Percentiles rank a stretch among this genome's conserved stretches.
Conservation (phyloP, 2,329 filamentous ascomycete genomes). For the Tetracladium maxilliforme region DNA sequence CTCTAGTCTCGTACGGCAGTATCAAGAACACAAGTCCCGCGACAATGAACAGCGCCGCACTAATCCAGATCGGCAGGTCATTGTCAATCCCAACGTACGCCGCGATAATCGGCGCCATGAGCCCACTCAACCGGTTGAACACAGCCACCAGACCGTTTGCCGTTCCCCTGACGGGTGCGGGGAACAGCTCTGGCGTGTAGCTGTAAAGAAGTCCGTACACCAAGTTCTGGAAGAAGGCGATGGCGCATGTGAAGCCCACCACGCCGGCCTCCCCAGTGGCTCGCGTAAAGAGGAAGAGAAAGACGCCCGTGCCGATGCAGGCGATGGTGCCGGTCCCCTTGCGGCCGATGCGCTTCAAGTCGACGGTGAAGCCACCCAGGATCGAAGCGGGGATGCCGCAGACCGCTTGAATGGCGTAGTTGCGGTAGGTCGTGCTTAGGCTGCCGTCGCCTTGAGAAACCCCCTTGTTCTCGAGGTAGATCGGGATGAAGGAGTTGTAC, state of each 20-base stretch:
- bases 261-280: slow-evolving; percentile 27
- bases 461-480: slow-evolving; percentile 13
- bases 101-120: too few species aligned
- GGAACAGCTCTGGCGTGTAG: slow-evolving; percentile 41
- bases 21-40: too few species aligned
- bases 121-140: too few species aligned
- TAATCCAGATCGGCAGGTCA: too few species aligned
- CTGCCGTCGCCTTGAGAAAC: slow-evolving; percentile 4
- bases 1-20: too few species aligned
- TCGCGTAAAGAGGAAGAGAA: slow-evolving; percentile 33
- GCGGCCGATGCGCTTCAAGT: slow-evolving; percentile 31
- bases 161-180: slow-evolving; percentile 37
- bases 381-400: slow-evolving; percentile 44
- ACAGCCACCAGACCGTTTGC: slow-evolving; percentile 40
- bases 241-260: slow-evolving; percentile 38
- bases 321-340: slow-evolving; percentile 34
- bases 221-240: slow-evolving; percentile 35
- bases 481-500: slow-evolving; percentile 32
- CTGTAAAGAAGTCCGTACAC: slow-evolving; percentile 40
- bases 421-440: slow-evolving; percentile 27
- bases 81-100: too few species aligned
- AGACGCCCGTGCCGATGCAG: slow-evolving; percentile 32
- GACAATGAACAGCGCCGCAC: too few species aligned
- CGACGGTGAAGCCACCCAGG: slow-evolving; percentile 36
- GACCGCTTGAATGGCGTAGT: slow-evolving; percentile 37